These are phyloP conservation scores for Elsinoe arachidis DNA, from an alignment of 2,329 filamentous ascomycete species.

Conservation along the genomic window DNA sequence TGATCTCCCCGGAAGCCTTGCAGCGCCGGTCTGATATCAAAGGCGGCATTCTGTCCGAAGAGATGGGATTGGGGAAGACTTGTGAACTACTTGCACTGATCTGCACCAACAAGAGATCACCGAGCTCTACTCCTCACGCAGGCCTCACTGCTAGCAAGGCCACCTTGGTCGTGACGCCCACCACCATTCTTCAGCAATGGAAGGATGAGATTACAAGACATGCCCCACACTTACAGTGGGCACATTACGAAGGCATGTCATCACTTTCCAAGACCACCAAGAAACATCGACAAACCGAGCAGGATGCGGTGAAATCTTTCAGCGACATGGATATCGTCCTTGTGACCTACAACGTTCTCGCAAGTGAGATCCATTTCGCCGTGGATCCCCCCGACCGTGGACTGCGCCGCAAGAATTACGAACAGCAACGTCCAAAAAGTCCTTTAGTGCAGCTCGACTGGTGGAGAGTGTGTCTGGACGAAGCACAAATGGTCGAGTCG, in stretches of 20 bases:
- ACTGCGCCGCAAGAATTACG: conserved; percentile 46
- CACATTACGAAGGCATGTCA: conserved; percentile 48
- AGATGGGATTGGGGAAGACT: conserved; percentile 79
- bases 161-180: conserved; percentile 55
- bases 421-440: conserved; percentile 58
- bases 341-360: conserved; percentile 61
- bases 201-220: conserved; percentile 50
- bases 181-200: conserved; percentile 56
- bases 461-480: conserved; percentile 71
- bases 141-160: conserved; percentile 37
- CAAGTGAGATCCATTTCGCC: conserved; percentile 71
- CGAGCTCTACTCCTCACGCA: background rate
- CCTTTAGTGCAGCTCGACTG: conserved; percentile 74
- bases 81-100: conserved; percentile 65
- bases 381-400: conserved; percentile 60
- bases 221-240: conserved; percentile 47
- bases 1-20: conserved; percentile 31
- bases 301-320: conserved; percentile 39
- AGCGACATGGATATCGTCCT: conserved; percentile 48
- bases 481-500: conserved; percentile 89
- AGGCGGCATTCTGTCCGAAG: conserved; percentile 65
- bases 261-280: conserved; percentile 17
- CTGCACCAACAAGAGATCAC: conserved; percentile 48
- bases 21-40: conserved; percentile 36
- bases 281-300: conserved; percentile 25